Conservation (phyloP, 2,329 filamentous ascomycete species). For the Cordyceps javanica region DNA sequence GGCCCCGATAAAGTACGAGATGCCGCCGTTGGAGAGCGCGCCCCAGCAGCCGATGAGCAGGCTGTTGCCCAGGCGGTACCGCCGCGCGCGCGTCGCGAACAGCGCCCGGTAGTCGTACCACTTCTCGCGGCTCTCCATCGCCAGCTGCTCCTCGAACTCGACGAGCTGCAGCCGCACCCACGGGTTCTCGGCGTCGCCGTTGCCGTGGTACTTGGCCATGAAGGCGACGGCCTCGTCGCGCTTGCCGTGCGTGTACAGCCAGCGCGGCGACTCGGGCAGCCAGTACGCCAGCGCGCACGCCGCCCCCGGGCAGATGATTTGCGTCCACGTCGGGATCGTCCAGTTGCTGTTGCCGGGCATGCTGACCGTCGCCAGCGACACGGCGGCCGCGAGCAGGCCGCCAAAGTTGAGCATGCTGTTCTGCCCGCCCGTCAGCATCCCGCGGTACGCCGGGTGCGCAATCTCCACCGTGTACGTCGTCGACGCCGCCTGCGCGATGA, state of each 20-base stretch:
- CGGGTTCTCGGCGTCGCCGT: conserved; percentile 36
- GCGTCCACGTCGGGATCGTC: conserved; percentile 38
- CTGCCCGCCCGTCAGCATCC: conserved; percentile 22
- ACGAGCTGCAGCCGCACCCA: conserved; percentile 40
- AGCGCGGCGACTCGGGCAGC: conserved; percentile 37
- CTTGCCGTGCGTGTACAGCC: conserved; percentile 34
- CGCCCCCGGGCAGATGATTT: conserved; percentile 36
- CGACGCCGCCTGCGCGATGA: conserved; percentile 38
- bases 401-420: conserved; percentile 40
- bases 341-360: conserved; percentile 32
- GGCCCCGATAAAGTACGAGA: conserved; percentile 44
- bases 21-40: conserved; percentile 26
- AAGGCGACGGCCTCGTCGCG: conserved; percentile 29
- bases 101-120: conserved; percentile 46
- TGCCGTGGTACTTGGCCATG: conserved; percentile 37
- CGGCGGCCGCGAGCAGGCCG: conserved; percentile 45
- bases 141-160: conserved; percentile 37
- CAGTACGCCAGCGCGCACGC: conserved; percentile 30
- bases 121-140: conserved; percentile 38
- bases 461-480: conserved; percentile 43
- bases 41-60: conserved; percentile 26
- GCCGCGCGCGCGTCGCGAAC: conserved; percentile 33
- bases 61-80: conserved; percentile 36
- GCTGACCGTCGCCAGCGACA: conserved; percentile 38
- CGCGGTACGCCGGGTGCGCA: conserved; percentile 40